Evolutionary conservation across 805 yeast genomes (phyloP).

Genomic region (Nakazawaea ernobii): DNA sequence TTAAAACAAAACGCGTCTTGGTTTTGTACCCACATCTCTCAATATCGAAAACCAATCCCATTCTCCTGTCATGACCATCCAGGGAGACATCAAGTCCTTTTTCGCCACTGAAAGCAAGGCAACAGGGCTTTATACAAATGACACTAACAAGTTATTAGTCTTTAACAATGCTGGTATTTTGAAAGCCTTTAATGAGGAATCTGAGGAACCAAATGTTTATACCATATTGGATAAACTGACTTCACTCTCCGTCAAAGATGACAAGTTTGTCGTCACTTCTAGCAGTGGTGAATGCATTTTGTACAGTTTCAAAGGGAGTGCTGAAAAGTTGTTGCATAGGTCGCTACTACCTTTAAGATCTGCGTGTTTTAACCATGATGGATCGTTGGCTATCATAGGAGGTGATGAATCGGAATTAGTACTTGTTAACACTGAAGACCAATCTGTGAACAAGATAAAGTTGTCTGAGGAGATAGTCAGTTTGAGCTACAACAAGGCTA

Average conservation of each 20-base stretch:
- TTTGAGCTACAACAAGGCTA: conserved; percentile 48
- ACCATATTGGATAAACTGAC: conserved; percentile 46
- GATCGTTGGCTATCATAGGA: conserved; percentile 51
- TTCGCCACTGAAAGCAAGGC: conserved; percentile 23
- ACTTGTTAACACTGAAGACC: conserved; percentile 35
- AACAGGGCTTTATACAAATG: conserved; percentile 1
- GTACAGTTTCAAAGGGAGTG: conserved; percentile 23
- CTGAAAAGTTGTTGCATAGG: conserved; percentile 32
- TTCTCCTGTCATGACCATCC: conserved; percentile 15
- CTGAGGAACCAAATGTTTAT: conserved; percentile 55
- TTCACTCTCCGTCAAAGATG: conserved; percentile 20
- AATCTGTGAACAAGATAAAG: conserved; percentile 27
- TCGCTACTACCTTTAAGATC: conserved; percentile 45
- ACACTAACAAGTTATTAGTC: conserved; percentile 27
- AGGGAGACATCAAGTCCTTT: conserved; percentile 23
- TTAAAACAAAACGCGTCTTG: background rate
- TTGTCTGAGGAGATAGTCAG: conserved; percentile 52
- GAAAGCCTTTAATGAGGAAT: conserved; percentile 36
- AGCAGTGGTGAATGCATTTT: conserved; percentile 38
- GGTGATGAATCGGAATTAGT: conserved; percentile 62
- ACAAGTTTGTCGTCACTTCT: conserved; percentile 28
- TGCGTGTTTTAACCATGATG: conserved; percentile 54
- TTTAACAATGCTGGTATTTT: conserved; percentile 51
- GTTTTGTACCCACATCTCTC: background rate
- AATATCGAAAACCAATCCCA: background rate